Base-by-base conservation (phyloP, 176 grass and related monocot species). In the Oryza longistaminata region DNA sequence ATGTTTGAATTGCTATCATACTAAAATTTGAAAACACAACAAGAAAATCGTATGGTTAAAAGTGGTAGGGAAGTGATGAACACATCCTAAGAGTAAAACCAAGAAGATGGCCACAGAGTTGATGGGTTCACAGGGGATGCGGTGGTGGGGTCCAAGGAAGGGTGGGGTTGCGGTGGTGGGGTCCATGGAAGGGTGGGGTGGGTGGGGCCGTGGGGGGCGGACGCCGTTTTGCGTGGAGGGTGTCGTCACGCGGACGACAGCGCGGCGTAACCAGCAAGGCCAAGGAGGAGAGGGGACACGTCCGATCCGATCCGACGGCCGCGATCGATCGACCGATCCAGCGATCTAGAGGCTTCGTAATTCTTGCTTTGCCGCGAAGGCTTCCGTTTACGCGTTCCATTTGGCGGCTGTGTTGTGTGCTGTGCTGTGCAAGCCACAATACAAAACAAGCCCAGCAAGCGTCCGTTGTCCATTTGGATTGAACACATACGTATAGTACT, bases 201-300 rank as follows among this genome's bases (percentile, higher is more conserved):
- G 75, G 69, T 53, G 68, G 77, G 66, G 11, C 50, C 9, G 22
- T 21, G 62, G 78, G n/a, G 13, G 10, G 45, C 43, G 21, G 49
- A 25, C 33, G 7, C 4, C 1, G 29, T n/a, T 58, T 58, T 58
- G 44, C 89, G 91, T 90, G 66, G 62, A 29, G 77, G 13, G 68
- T 90, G 87, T 4, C 84, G 85, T 97, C 94, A 97, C 66, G 85
- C 82, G 64, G 79, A 97, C 87, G 89, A 13, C 75, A 85, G 16
- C 17, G n/a, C 71, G 49, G 25, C 86, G 83, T 75, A 34, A 66
- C 7, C 3, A 8, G 46, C 55, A 60, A 49, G 39, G 39, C 5
- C 5, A 7, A 40, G 7, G 45, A 12, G 3, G 29, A 31, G 29
- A n/a, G 29, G 45, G 10, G 11, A 46, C 45, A 46, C 45, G 45